phyloP scores from a whole-genome alignment of 768 basidiomycete genomes.

The Macrolepiota dolichaula region DNA sequence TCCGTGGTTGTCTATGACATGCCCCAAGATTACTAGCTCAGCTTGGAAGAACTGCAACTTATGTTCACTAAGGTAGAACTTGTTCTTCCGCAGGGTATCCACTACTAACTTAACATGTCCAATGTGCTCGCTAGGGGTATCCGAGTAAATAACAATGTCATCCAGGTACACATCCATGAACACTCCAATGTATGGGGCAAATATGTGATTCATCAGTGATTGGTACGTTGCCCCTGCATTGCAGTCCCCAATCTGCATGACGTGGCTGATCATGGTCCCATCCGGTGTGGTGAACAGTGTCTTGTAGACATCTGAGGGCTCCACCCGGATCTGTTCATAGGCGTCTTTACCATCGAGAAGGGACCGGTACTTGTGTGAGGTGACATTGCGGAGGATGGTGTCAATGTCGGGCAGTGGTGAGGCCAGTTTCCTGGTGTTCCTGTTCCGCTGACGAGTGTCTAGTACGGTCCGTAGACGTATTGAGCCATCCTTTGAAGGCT shows the following conservation, averaged over 20 bases:
- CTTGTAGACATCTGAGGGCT: constrained; percentile 20
- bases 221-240: constrained; percentile 37
- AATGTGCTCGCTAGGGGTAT: constrained; percentile 28
- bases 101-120: constrained; percentile 23
- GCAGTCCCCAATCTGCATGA: constrained; percentile 28
- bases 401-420: constrained; percentile 18
- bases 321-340: constrained; percentile 30
- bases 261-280: constrained; percentile 37
- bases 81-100: constrained; percentile 16
- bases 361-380: constrained; percentile 19
- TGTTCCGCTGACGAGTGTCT: constrained; percentile 26
- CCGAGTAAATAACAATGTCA: constrained; percentile 27
- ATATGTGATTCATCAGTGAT: constrained; percentile 37
- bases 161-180: constrained; percentile 28
- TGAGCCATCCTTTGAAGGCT: constrained; percentile 14
- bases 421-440: constrained; percentile 16
- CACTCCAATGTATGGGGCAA: constrained; percentile 25
- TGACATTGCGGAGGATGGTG: constrained; percentile 17
- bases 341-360: constrained; percentile 30
- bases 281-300: constrained; percentile 29
- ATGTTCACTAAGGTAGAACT: constrained; percentile 19
- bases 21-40: constrained; percentile 28
- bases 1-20: constrained; percentile 25
- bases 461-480: constrained; percentile 23
- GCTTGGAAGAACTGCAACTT: constrained; percentile 11